Evolutionary conservation across 140 eudicot genomes (phyloP), one percentile per base, ranked within the genome.

Genomic region (Erigeron philadelphicus): DNA sequence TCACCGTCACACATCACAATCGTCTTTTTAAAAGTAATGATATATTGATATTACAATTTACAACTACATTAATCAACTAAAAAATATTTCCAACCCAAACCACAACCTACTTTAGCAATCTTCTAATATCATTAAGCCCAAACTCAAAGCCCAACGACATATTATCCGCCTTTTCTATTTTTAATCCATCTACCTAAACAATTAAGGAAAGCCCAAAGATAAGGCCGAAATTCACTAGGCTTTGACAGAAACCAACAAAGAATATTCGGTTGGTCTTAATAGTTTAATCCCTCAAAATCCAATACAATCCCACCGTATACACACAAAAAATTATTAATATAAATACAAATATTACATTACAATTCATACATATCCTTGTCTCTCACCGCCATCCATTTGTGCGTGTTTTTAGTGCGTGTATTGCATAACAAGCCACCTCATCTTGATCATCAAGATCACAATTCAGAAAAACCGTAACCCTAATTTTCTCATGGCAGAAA

Each of bases 371-470:
- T 31, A 31, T 31, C 38, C 38, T 3, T 31, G 38, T 31, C 38
- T 31, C 38, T 68, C 52, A 53, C 18, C 17, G 11, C 74, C 55
- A 63, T 35, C 53, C 58, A 53, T 53, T 19, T 53, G 58, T 53
- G 17, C 17, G 3, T 52, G 57, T 52, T 66, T 55, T 74, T n/a
- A 66, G 72, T 23, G 78, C 64, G 79, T 46, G 45, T 72, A 45
- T 72, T 72, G 53, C 48, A 6, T 7, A 68, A 42, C 75, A 75
- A 75, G 64, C 5, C 66, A 65, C 9, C 72, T 55, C 78, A 43
- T 23, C 67, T 4, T 31, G 5, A 31, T 31, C 35, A 25, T 25
- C 38, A 31, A 40, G n/a, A 41, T 15, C 23, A 50, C 35, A 71
- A 71, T 45, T 6, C 5, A n/a, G 23, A 64, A 50, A 50, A 77